phyloP scores from a whole-genome alignment of 352 stramenopile species.

The Globisporangium canariense region DNA sequence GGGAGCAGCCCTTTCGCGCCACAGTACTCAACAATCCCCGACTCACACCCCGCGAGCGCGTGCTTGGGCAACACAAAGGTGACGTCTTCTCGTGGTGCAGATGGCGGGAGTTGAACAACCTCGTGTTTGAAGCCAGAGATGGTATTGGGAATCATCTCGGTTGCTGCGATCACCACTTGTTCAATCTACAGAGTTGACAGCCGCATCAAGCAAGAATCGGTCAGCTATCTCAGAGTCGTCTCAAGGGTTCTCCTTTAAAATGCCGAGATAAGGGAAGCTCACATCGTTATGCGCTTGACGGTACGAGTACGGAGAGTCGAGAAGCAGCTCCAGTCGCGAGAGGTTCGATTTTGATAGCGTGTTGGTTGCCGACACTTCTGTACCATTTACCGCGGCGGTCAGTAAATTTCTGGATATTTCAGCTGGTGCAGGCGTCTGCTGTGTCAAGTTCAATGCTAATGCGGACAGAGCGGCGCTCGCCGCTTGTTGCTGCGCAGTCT shows the following conservation, averaged over 20 bases:
- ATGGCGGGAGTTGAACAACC: not conserved
- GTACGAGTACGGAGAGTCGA: constrained; percentile 7
- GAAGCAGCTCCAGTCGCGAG: constrained; percentile 3
- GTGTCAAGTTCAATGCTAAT: not conserved
- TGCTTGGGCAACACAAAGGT: constrained; percentile 12
- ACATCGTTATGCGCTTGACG: constrained; percentile 3
- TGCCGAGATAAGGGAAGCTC: not conserved
- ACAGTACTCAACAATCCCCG: not conserved
- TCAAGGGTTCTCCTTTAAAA: not conserved
- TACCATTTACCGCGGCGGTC: not conserved
- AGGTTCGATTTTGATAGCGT: not conserved
- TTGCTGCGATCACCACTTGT: not conserved
- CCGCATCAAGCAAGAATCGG: not conserved
- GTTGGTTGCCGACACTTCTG: not conserved
- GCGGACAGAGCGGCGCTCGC: not conserved
- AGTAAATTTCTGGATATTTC: not conserved
- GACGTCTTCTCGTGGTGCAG: not conserved
- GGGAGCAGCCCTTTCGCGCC: not conserved
- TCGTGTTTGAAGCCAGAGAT: constrained; percentile 13
- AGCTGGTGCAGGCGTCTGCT: not conserved
- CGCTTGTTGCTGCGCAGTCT: not conserved
- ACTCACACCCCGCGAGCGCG: constrained; percentile 13
- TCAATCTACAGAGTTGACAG: not conserved
- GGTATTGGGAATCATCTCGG: constrained; percentile 7
- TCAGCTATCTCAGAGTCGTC: not conserved